Conservation (phyloP, 2,329 filamentous ascomycete genomes). For the Nannizziopsis arthrosporioides region DNA sequence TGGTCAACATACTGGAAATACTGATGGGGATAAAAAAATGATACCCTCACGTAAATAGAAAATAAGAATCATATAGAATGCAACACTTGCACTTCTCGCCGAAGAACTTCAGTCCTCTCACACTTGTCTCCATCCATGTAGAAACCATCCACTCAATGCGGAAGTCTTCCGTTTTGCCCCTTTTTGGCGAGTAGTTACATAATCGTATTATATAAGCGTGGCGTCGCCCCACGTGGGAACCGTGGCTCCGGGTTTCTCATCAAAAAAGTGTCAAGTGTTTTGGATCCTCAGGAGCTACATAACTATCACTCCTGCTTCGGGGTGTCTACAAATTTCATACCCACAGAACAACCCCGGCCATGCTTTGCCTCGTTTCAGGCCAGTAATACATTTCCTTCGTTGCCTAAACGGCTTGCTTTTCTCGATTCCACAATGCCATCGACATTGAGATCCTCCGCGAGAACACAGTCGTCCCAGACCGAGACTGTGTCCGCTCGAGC, state of each 20-base stretch:
- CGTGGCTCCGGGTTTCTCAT: constrained; percentile 1
- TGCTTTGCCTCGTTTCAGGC: not conserved
- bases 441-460: not conserved
- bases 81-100: not conserved
- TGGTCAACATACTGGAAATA: no score
- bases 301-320: not conserved
- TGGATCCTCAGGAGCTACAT: no score
- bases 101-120: no score
- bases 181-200: not conserved
- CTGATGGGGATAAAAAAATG: not conserved
- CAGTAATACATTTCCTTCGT: not conserved
- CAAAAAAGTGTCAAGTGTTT: not conserved
- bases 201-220: constrained; percentile 1
- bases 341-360: not conserved
- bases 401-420: not conserved
- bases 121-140: no score
- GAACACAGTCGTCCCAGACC: not conserved
- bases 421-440: constrained; percentile 16
- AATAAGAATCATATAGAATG: no score
- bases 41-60: not conserved
- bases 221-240: constrained; percentile 12
- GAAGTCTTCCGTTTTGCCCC: not conserved
- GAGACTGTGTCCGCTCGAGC: constrained; percentile 1
- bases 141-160: not conserved
- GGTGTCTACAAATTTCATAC: not conserved